Conservation (phyloP, 2,329 filamentous ascomycete species). For the Graphiopsis chlorocephala region DNA sequence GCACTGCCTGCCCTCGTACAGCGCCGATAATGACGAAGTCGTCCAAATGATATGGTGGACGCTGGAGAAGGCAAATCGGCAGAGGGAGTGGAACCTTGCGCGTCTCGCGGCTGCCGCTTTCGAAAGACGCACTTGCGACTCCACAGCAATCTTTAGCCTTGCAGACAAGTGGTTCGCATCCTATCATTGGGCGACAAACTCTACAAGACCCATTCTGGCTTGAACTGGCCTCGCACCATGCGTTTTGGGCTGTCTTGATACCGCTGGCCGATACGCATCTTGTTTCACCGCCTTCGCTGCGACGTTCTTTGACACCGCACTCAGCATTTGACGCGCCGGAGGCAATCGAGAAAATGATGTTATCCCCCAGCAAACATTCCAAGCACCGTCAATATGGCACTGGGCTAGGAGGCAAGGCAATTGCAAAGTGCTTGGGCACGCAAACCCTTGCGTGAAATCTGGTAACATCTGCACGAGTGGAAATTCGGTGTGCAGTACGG, state of each 20-base stretch:
- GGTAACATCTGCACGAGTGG: neutral
- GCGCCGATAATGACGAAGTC: neutral
- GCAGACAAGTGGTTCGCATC: neutral
- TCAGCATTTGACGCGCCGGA: neutral
- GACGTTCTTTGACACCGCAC: neutral
- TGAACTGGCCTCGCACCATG: neutral
- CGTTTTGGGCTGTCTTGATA: neutral
- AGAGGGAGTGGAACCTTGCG: neutral
- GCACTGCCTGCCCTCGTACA: neutral
- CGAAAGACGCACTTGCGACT: neutral
- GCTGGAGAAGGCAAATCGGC: neutral
- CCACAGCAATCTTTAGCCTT: conserved; percentile 4
- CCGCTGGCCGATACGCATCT: neutral
- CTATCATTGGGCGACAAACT: neutral
- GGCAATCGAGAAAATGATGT: neutral
- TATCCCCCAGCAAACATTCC: neutral
- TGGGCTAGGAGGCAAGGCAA: neutral
- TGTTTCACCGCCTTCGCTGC: neutral
- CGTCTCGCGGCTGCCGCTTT: conserved; percentile 5
- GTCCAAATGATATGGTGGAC: neutral
- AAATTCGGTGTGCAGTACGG: neutral
- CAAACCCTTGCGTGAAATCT: neutral
- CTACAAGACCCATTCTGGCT: neutral
- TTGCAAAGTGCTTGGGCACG: neutral
- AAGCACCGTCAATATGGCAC: neutral